Base-by-base conservation (phyloP, 2,329 filamentous ascomycete genomes). In the Colletotrichum sp. region DNA sequence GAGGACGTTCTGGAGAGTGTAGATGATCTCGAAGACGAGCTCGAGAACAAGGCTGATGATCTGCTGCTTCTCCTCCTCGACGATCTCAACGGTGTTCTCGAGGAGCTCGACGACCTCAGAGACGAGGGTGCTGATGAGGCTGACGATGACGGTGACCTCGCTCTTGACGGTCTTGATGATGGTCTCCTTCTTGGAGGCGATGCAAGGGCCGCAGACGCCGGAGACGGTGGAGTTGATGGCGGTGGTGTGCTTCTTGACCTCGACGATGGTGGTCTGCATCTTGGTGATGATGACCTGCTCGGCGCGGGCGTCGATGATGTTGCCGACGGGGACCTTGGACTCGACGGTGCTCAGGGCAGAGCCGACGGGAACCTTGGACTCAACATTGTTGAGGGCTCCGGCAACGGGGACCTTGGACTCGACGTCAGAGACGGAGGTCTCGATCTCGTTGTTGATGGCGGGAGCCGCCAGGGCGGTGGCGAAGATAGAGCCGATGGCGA, bases 41-140 rank as follows among this genome's bases (percentile, higher is more conserved):
- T 76, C 64, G 15, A 76, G 64, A 34, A 76, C 70, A 16, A 36
- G 18, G 57, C 13, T 30, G 15, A 69, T 44, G 65, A 76, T 73
- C 70, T 76, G 18, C 34, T 76, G 32, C 70, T 76, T 76, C 39
- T 76, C 74, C 34, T 76, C 74, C 7, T 39, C 74, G 34, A 76
- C 70, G 13, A 76, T 74, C 70, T 76, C 64, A 16, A 49, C 65
- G 13, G 57, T 36, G 32, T 65, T 65, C 32, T 39, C 36, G 6
- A 76, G 74, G 24, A 69, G 32, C 28, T 65, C 74, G 32, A 28
- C 44, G 9, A 76, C 64, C 10, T 76, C 64, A 36, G 57, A 24
- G 34, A 65, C 21, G 16, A 74, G 70, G 26, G 59, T 15, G 64
- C 66, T 36, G 44, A 76, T 39, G 44, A 76, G 70, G 57, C 59